Evolutionary conservation across 129 eudicot genomes (phyloP), one percentile per base, ranked within the genome.

Genomic region (Gnaphalium uliginosum): DNA sequence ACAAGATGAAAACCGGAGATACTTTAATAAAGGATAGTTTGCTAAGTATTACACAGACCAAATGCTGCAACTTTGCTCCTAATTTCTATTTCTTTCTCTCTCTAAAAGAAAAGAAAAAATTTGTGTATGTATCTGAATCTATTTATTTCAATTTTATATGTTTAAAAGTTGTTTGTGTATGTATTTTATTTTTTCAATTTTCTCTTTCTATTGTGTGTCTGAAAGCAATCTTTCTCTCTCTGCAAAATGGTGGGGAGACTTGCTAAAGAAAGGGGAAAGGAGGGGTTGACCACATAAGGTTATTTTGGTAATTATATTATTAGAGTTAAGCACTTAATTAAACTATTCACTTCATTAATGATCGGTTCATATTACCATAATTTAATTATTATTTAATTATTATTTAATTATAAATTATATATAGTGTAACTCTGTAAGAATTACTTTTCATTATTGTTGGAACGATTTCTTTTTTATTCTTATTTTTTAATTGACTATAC

Each of bases 31-130:
- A 43, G 71, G 60, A 19, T 70, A 37, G 77, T 69, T 79, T 86
- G 86, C 76, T 62, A 24, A 76, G 84, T 73, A 35, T 76, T 77
- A 78, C 76, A 74, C n/a, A 75, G 90, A 81, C 85, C 79, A 86
- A 76, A 83, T 81, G 87, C 78, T 81, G 88, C 78, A 78, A 69
- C 58, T 74, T 46, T 46, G 41, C 82, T 71, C 86, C 86, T 33
- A 9, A 24, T 81, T 60, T 60, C 81, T 59, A 63, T 29, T 26
- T 18, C 48, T 74, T 6, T 74, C 54, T 77, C 71, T 77, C 67
- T 82, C 75, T 76, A 27, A 29, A 2, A 1, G 1, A 26, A 25
- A 25, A 9, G 69, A 61, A 39, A 43, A 25, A 37, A 37, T 59
- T 60, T 69, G 60, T 68, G 53, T 46, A 46, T 46, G 53, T 46